phyloP scores from a whole-genome alignment of 2,329 filamentous ascomycete genomes.

The Fusarium oligoseptatum region DNA sequence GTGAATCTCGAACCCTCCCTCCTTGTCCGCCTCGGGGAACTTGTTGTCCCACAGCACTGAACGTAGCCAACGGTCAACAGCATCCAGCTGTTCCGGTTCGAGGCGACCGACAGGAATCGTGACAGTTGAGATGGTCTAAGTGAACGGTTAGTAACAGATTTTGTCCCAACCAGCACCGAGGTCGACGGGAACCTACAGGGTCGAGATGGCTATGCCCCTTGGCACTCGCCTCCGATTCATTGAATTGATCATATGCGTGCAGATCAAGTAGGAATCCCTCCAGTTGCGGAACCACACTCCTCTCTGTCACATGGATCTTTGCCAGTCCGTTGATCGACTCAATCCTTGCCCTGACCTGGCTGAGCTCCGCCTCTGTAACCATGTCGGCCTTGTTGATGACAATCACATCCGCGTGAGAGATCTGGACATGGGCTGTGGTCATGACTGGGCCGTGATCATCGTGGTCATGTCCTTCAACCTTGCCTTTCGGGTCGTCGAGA shows the following conservation, averaged over 20 bases:
- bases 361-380: slow-evolving; percentile 77
- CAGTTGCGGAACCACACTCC: slow-evolving; percentile 83
- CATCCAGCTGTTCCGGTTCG: slow-evolving; percentile 65
- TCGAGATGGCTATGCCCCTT: slow-evolving; percentile 94
- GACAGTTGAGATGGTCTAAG: slow-evolving; percentile 85
- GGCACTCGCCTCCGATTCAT: slow-evolving; percentile 75
- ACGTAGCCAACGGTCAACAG: slow-evolving; percentile 85
- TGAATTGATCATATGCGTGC: slow-evolving; percentile 90
- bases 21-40: slow-evolving; percentile 62
- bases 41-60: slow-evolving; percentile 85
- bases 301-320: slow-evolving; percentile 83
- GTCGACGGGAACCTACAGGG: slow-evolving; percentile 67
- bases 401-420: slow-evolving; percentile 95
- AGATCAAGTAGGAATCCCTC: slow-evolving; percentile 91
- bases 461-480: slow-evolving; percentile 65
- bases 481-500: slow-evolving; percentile 78
- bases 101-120: slow-evolving; percentile 77
- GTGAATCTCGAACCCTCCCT: slow-evolving; percentile 80
- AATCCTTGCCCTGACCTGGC: slow-evolving; percentile 78
- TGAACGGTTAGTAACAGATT: slow-evolving; percentile 28
- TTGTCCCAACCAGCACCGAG: background rate
- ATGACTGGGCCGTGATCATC: slow-evolving; percentile 75
- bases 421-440: slow-evolving; percentile 95
- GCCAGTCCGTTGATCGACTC: slow-evolving; percentile 91
- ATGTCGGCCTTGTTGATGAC: slow-evolving; percentile 95